Evolutionary conservation across 495 filamentous ascomycete species (phyloP).

Genomic region (Hapsidospora chrysogenum): DNA sequence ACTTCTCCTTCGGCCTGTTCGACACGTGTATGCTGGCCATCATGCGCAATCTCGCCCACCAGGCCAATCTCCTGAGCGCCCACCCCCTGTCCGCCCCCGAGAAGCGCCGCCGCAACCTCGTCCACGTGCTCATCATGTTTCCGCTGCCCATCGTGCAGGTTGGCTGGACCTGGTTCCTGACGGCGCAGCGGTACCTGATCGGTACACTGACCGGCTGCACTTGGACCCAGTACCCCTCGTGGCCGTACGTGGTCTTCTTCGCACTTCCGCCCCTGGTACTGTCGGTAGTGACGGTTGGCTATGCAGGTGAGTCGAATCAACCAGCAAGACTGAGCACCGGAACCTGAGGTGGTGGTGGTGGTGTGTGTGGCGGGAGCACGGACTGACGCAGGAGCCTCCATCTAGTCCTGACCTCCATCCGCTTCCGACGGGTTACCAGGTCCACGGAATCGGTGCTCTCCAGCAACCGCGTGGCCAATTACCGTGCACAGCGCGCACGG

Average conservation of each 20-base stretch:
- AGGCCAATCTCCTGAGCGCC: constrained; percentile 43
- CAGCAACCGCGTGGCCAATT: constrained; percentile 17
- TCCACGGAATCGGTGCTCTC: constrained; percentile 41
- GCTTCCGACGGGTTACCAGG: constrained; percentile 49
- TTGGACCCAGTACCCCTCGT: constrained; percentile 45
- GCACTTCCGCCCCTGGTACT: constrained; percentile 52
- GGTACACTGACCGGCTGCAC: constrained; percentile 60
- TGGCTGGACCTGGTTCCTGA: constrained; percentile 50
- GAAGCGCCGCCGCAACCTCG: constrained; percentile 29
- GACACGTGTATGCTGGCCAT: constrained; percentile 54
- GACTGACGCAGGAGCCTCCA: not conserved
- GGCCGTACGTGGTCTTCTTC: constrained; percentile 50
- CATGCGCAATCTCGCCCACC: constrained; percentile 59
- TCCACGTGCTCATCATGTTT: constrained; percentile 56
- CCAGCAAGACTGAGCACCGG: constrained; percentile 1
- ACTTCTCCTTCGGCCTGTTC: constrained; percentile 36
- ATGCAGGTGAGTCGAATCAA: constrained; percentile 45
- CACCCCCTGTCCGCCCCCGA: constrained; percentile 31
- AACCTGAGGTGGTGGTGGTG: too few species aligned
- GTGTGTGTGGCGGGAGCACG: too few species aligned
- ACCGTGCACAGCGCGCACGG: constrained; percentile 44
- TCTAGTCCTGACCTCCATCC: constrained; percentile 47
- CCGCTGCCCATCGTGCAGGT: constrained; percentile 48
- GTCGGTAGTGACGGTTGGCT: constrained; percentile 43
- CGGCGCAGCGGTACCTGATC: constrained; percentile 55